Evolutionary conservation across 352 stramenopile species (phyloP), one percentile per base, ranked within the genome.

Genomic region (Phytophthora pinifolia): DNA sequence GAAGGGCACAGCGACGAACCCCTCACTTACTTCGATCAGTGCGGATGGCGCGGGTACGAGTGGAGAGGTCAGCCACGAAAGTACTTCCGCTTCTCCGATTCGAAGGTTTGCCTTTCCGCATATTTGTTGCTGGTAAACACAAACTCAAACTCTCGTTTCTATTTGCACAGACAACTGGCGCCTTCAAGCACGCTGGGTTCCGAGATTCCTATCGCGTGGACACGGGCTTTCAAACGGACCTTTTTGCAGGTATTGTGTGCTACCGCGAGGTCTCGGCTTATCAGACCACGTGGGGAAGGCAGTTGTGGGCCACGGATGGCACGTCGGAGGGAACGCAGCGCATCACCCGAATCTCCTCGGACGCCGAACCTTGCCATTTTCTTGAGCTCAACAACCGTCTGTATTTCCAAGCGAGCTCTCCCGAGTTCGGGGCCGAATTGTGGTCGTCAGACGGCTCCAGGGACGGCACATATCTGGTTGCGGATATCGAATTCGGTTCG

Each of bases 11-110:
- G 15, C 1, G 54, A 33, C 10, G 73, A 85, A 36, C 65, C 65
- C 30, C 57, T 77, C 18, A 83, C 78, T 36, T 97, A 97, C 67
- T 94, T 79, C 45, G 67, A 76, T 22, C 67, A 96, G 52, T 97
- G 90, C 54, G 90, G 86, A 17, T 97, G 90, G 90, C 35, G 65
- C 3, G 87, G 73, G 12, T 95, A 83, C 49, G 48, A 61, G 12
- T 97, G 82, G 79, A 79, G 85, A 39, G 74, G 79, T 30, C 54
- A 62, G 27, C 39, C n/a, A 14, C 70, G 90, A 25, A 63, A 62
- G 29, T 76, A 88, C 42, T 96, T 97, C 62, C 78, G 88, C 27
- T 94, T 97, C 41, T 74, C 83, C 3, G 90, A 97, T 62, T 97
- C 87, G 13, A 49, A 47, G 49, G 66, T 84, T 53, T 2, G 34